Base-by-base conservation (phyloP, 495 filamentous ascomycete species). In the Penicillium diatomitis region DNA sequence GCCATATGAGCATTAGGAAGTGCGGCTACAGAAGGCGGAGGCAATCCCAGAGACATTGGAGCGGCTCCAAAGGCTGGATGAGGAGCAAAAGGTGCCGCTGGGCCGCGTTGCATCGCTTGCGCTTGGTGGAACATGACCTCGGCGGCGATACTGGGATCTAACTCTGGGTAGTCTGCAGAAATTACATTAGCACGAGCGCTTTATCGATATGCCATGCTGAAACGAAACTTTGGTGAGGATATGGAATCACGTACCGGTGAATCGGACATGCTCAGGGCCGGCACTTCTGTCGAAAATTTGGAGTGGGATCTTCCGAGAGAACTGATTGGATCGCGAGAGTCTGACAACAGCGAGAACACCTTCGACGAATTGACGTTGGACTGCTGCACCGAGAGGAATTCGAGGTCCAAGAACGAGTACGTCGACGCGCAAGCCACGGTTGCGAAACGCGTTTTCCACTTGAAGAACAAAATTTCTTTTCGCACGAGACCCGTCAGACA, bases 261-360 rank as follows among this genome's bases (percentile, higher is more conserved):
- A 96, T 32, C 76, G 79, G 49, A 91, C 80, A 50, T 83, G 88
- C 50, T 80, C 78, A 36, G 69, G 71, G 29, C 84, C 87, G 8
- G 68, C 74, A 38, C 80, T 83, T 11, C 91, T 84, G 66, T 90
- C 86, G 58, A 96, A 96, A 12, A 95, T 76, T 57, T 89, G 86
- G 29, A 97, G 66, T 2, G 83, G 75, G 45, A 96, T 84, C 53
- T 81, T 85, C 41, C 83, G 80, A 2, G 74, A 78, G 32, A 73
- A 69, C 54, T 95, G 86, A 30, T 85, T 78, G 38, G 70, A 66
- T 5, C 75, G 70, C 35, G 83, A 82, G 10, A 98, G 78, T 48
- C 86, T 83, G 10, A 85, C 80, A 20, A 96, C 84, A 27, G 86
- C 92, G 39, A 83, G 80, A 9, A 98, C 92, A 20, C 92, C 90